A percentile compares a stretch with the other conserved stretches of the same genome.
These are phyloP conservation scores for Solanum appendiculatum DNA, from an alignment of 257 asterid genomes.

Conservation along the genomic window DNA sequence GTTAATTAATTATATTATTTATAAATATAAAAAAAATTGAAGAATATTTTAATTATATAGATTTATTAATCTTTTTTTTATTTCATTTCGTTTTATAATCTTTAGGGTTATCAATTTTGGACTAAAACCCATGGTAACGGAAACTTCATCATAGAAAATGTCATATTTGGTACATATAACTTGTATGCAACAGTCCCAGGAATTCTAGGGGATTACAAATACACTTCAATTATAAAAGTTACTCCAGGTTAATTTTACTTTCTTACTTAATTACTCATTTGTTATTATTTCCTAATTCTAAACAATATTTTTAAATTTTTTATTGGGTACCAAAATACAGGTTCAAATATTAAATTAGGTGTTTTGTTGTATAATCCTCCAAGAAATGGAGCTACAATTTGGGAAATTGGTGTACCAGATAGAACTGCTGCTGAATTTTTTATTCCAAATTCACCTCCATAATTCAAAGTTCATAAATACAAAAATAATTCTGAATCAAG, in stretches of 20 bases:
- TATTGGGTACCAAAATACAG: not conserved
- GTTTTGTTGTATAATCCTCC: constrained; percentile 42
- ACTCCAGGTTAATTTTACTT: constrained; percentile 14
- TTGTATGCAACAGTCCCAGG: constrained; percentile 50
- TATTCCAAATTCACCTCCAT: constrained; percentile 34
- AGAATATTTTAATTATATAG: not conserved
- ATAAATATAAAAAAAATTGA: not conserved
- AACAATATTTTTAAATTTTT: not conserved
- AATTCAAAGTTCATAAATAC: not conserved
- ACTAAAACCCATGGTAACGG: constrained; percentile 29
- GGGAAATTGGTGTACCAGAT: constrained; percentile 78
- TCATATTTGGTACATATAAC: constrained; percentile 39
- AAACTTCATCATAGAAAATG: constrained; percentile 28
- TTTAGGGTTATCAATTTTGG: constrained; percentile 70
- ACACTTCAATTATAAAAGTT: constrained; percentile 16
- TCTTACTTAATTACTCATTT: not conserved
- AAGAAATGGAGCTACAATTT: constrained; percentile 45
- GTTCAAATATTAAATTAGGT: constrained; percentile 11
- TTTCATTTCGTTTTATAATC: not conserved
- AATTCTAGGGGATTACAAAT: constrained; percentile 45
- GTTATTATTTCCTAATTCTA: not conserved
- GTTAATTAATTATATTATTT: not conserved
- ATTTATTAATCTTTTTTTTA: not conserved
- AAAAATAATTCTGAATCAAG: not conserved
- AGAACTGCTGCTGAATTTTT: constrained; percentile 58